Evolutionary conservation across 768 basidiomycete species (phyloP).

Genomic region (Boletus subparvulus): DNA sequence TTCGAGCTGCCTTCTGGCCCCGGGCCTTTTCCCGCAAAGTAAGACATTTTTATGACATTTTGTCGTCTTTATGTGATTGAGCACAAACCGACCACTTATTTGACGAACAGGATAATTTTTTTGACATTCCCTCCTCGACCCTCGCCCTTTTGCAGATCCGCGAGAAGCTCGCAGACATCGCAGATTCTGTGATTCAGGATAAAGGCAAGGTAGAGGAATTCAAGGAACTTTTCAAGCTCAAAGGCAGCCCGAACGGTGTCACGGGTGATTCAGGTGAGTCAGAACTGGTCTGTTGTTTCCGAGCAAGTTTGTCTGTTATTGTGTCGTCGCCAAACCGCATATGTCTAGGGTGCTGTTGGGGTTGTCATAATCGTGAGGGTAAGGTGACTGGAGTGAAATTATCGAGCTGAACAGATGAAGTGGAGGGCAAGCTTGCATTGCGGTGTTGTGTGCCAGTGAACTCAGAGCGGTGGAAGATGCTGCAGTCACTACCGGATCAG

Average conservation of each 20-base stretch:
- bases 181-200: constrained; percentile 50
- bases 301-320: too few relatives aligned
- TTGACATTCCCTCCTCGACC: constrained; percentile 67
- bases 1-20: constrained; percentile 57
- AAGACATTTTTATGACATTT: constrained; percentile 15
- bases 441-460: too few relatives aligned
- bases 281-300: background rate
- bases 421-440: too few relatives aligned
- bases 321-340: too few relatives aligned
- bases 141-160: constrained; percentile 72
- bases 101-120: constrained; percentile 73
- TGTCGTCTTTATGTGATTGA: background rate
- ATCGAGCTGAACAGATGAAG: too few relatives aligned
- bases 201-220: constrained; percentile 49
- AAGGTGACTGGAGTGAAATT: too few relatives aligned
- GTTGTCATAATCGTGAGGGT: too few relatives aligned
- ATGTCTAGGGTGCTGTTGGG: too few relatives aligned
- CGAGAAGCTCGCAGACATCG: constrained; percentile 65
- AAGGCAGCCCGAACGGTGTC: constrained; percentile 71
- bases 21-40: constrained; percentile 76
- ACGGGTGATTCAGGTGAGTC: constrained; percentile 76
- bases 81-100: constrained; percentile 53
- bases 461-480: too few relatives aligned
- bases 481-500: too few relatives aligned
- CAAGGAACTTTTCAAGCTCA: constrained; percentile 60